Evolutionary conservation across 2,329 filamentous ascomycete genomes (phyloP).

Genomic region (Aspergillus fijiensis): DNA sequence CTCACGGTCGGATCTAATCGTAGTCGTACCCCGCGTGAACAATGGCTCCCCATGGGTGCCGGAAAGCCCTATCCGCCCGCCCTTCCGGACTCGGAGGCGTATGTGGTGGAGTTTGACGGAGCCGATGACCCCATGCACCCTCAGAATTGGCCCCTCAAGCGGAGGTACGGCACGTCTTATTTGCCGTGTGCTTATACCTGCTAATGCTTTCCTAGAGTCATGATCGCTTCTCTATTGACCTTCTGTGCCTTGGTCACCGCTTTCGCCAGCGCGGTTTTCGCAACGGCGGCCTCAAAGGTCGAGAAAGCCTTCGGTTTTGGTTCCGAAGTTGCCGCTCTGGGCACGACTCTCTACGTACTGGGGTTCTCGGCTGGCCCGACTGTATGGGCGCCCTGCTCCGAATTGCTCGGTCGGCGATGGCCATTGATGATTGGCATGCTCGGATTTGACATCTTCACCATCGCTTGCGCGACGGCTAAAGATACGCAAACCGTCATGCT

Average conservation of each 20-base stretch:
- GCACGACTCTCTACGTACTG: conserved; percentile 48
- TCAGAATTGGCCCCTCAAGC: conserved; percentile 51
- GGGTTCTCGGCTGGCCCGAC: conserved; percentile 59
- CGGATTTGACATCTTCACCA: conserved; percentile 45
- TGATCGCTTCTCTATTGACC: conserved; percentile 17
- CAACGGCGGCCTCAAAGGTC: conserved; percentile 58
- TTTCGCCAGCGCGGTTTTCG: conserved; percentile 62
- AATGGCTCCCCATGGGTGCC: conserved; percentile 21
- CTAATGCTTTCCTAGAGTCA: conserved; percentile 10
- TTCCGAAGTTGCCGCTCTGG: conserved; percentile 42
- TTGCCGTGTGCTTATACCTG: too few species aligned
- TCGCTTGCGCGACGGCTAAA: conserved; percentile 43
- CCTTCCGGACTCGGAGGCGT: conserved; percentile 51
- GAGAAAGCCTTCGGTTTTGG: conserved; percentile 48
- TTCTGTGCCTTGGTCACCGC: conserved; percentile 41
- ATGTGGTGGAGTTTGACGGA: conserved; percentile 57
- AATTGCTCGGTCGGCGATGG: conserved; percentile 58
- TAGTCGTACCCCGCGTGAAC: conserved; percentile 17
- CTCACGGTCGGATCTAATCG: conserved; percentile 19
- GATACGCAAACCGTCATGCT: conserved; percentile 41
- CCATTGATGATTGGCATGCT: conserved; percentile 46
- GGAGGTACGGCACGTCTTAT: conserved; percentile 34
- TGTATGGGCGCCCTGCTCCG: conserved; percentile 60
- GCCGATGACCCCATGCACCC: conserved; percentile 52
- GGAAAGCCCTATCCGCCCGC: conserved; percentile 51